These are phyloP conservation scores for Boletus huronensis DNA, from an alignment of 768 basidiomycete species.

Conservation along the genomic window DNA sequence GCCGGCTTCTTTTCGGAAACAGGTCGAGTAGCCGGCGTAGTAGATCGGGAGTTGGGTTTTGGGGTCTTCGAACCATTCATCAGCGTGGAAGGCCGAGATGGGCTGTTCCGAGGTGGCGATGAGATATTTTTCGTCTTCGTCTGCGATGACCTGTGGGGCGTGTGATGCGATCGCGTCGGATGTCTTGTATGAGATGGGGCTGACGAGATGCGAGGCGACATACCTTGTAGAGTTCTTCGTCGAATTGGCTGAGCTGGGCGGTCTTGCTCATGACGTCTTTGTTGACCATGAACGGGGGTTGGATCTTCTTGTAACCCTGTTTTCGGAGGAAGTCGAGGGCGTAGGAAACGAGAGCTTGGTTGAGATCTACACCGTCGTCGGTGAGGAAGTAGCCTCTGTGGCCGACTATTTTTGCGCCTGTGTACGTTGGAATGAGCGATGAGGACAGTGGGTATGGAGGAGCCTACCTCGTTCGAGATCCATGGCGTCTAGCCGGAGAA, in stretches of 20 bases:
- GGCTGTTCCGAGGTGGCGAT: slow-evolving; percentile 99
- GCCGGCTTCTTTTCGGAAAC: slow-evolving; percentile 99
- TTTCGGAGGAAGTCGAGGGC: slow-evolving; percentile 89
- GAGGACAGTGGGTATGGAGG: not conserved
- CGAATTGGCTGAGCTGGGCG: slow-evolving; percentile 96
- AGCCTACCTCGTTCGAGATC: slow-evolving; percentile 85
- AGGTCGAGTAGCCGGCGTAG: slow-evolving; percentile 89
- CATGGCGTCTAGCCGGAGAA: slow-evolving; percentile 90
- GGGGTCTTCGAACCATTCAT: slow-evolving; percentile 97
- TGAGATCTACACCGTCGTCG: slow-evolving; percentile 94
- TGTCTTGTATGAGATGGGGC: not conserved
- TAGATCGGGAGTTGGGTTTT: slow-evolving; percentile 87
- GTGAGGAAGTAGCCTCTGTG: slow-evolving; percentile 97
- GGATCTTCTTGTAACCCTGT: slow-evolving; percentile 86
- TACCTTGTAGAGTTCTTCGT: slow-evolving; percentile 97
- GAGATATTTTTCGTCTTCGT: slow-evolving; percentile 95
- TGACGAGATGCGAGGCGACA: slow-evolving; percentile 8
- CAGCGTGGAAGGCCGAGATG: slow-evolving; percentile 91
- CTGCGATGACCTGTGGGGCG: slow-evolving; percentile 66
- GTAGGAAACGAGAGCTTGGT: slow-evolving; percentile 93
- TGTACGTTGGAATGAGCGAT: slow-evolving; percentile 6
- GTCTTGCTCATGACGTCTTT: slow-evolving; percentile 97
- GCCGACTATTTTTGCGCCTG: slow-evolving; percentile 88
- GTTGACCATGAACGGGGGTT: slow-evolving; percentile 98
- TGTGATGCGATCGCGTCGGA: not conserved